Percentiles rank a stretch among this genome's conserved stretches.
Evolutionary conservation across 1,284 basidiomycete genomes (phyloP).

Genomic region (Calocybe gambosa): DNA sequence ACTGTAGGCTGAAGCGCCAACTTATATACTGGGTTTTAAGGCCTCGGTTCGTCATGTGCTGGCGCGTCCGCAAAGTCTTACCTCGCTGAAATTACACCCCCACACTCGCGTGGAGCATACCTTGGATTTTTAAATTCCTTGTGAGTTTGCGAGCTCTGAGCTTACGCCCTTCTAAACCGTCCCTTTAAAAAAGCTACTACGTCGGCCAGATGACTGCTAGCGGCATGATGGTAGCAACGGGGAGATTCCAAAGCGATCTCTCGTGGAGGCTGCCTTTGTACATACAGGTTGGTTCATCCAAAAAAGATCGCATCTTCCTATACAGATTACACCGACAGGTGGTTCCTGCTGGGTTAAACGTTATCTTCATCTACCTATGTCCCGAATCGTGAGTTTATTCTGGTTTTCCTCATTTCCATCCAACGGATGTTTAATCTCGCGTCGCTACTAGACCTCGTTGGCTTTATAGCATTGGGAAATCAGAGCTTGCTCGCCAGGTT

Average conservation of each 20-base stretch:
- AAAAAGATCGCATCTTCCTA: background rate
- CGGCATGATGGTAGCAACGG: slow-evolving; percentile 50
- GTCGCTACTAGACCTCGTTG: slow-evolving; percentile 39
- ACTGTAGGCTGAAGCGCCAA: background rate
- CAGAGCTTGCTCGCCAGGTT: slow-evolving; percentile 33
- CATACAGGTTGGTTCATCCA: slow-evolving; percentile 32
- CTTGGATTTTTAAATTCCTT: slow-evolving; percentile 47
- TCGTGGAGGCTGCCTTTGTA: slow-evolving; percentile 48
- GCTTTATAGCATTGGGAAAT: slow-evolving; percentile 40
- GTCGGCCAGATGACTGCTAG: slow-evolving; percentile 46
- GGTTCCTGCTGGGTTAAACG: slow-evolving; percentile 40
- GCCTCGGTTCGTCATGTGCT: slow-evolving; percentile 36
- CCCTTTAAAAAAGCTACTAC: slow-evolving; percentile 34
- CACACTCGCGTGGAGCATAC: slow-evolving; percentile 44
- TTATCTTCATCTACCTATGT: slow-evolving; percentile 38
- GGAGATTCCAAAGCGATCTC: slow-evolving; percentile 33
- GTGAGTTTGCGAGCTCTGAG: slow-evolving; percentile 20
- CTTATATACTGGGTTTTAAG: slow-evolving; percentile 15
- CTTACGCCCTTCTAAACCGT: background rate
- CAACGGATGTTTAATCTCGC: no score
- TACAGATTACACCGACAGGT: slow-evolving; percentile 20
- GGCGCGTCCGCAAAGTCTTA: slow-evolving; percentile 45
- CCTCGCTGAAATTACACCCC: slow-evolving; percentile 45
- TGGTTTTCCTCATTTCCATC: slow-evolving; percentile 3
- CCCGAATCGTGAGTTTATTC: slow-evolving; percentile 38